These are phyloP conservation scores for Colletotrichum sansevieriae DNA, from an alignment of 2,329 filamentous ascomycete genomes.

Conservation along the genomic window DNA sequence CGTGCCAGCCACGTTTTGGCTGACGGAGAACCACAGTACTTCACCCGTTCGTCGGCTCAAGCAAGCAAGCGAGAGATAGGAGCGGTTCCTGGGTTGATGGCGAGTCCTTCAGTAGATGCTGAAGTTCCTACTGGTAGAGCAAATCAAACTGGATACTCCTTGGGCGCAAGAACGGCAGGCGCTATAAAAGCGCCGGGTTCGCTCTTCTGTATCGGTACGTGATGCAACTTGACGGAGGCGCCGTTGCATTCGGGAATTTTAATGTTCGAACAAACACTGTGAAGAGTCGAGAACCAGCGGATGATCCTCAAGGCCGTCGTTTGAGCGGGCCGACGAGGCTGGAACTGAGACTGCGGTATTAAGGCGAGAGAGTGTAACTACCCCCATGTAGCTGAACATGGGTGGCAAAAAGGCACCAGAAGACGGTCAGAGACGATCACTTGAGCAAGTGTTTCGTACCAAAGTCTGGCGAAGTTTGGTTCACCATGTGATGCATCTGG, in stretches of 20 bases:
- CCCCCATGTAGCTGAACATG: too few relatives aligned
- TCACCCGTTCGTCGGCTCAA: too few relatives aligned
- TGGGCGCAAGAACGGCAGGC: background rate
- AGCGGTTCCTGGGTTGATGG: too few relatives aligned
- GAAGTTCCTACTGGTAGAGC: too few relatives aligned
- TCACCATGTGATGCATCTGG: conserved; percentile 1
- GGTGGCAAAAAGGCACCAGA: background rate
- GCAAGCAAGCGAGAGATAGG: too few relatives aligned
- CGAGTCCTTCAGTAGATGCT: too few relatives aligned
- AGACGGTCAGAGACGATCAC: conserved; percentile 26
- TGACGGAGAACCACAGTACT: background rate
- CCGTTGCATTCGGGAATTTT: conserved; percentile 22
- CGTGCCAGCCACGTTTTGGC: conserved; percentile 18
- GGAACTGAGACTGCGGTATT: conserved; percentile 6
- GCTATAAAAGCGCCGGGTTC: too few relatives aligned
- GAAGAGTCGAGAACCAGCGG: conserved; percentile 19
- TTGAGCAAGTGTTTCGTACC: conserved; percentile 26
- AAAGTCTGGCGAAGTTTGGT: conserved; percentile 24
- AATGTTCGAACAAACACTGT: background rate
- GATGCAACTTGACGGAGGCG: background rate
- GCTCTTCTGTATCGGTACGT: conserved; percentile 14
- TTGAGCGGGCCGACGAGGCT: background rate
- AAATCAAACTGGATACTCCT: too few relatives aligned
- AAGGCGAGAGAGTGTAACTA: too few relatives aligned
- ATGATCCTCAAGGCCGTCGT: background rate